These are phyloP conservation scores for Herpotrichia juniperi DNA, from an alignment of 2,329 filamentous ascomycete species.

Conservation along the genomic window DNA sequence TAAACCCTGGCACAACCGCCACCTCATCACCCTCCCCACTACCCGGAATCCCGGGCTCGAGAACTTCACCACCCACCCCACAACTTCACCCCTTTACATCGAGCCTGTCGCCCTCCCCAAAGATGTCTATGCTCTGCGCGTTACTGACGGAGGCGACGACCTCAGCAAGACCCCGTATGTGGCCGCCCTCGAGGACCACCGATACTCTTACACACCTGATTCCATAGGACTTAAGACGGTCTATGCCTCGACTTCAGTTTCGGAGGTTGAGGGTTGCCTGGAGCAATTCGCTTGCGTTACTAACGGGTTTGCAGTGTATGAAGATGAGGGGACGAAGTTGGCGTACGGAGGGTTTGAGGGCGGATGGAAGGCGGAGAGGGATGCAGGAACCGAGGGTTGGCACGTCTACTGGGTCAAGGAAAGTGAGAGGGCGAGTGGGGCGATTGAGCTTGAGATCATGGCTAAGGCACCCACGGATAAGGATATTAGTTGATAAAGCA, in stretches of 20 bases:
- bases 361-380: slow-evolving; percentile 21
- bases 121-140: slow-evolving; percentile 19
- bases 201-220: background rate
- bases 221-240: slow-evolving; percentile 8
- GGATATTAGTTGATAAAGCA: background rate
- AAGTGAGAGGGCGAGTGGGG: background rate
- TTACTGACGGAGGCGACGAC: slow-evolving; percentile 14
- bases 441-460: slow-evolving; percentile 3
- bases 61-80: slow-evolving; percentile 30
- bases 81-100: slow-evolving; percentile 19
- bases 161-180: slow-evolving; percentile 17
- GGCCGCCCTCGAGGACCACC: slow-evolving; percentile 10
- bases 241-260: slow-evolving; percentile 5
- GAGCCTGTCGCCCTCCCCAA: slow-evolving; percentile 11
- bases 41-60: slow-evolving; percentile 25
- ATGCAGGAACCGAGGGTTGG: slow-evolving; percentile 24
- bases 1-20: slow-evolving; percentile 24
- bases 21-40: slow-evolving; percentile 19
- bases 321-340: slow-evolving; percentile 8
- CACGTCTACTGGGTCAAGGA: slow-evolving; percentile 27
- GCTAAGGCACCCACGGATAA: background rate
- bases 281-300: slow-evolving; percentile 17
- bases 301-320: slow-evolving; percentile 13
- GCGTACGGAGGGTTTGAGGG: slow-evolving; percentile 19
- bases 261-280: slow-evolving; percentile 11